phyloP scores from a whole-genome alignment of 768 basidiomycete genomes.

The Serendipita sp. region DNA sequence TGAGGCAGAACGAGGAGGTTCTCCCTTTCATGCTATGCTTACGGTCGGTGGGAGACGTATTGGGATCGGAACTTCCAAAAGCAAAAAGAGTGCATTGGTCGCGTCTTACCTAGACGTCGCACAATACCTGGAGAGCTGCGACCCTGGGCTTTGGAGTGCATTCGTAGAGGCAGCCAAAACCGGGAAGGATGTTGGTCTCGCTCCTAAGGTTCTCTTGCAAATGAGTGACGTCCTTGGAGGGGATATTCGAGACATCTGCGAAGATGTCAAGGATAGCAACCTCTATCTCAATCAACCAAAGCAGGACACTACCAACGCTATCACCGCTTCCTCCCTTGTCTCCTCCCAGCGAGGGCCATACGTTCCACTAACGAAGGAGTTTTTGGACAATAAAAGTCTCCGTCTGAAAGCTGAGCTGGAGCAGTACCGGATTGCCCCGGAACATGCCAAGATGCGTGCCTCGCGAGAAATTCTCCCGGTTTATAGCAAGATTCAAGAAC shows the following conservation, averaged over 20 bases:
- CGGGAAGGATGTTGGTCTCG: constrained; percentile 55
- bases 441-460: constrained; percentile 47
- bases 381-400: constrained; percentile 38
- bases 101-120: constrained; percentile 79
- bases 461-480: constrained; percentile 62
- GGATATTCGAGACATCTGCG: constrained; percentile 52
- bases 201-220: constrained; percentile 49
- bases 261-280: constrained; percentile 44
- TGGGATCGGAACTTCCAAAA: constrained; percentile 53
- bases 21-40: constrained; percentile 58
- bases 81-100: constrained; percentile 56
- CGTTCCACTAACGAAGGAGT: constrained; percentile 10
- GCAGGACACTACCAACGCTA: constrained; percentile 16
- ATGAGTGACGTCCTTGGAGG: constrained; percentile 51
- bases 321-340: constrained; percentile 11
- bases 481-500: constrained; percentile 44
- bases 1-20: constrained; percentile 21
- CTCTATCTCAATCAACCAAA: constrained; percentile 52
- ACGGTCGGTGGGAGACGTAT: constrained; percentile 63
- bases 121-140: constrained; percentile 73
- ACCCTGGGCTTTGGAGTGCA: constrained; percentile 60
- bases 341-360: constrained; percentile 9
- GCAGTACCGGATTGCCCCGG: constrained; percentile 44
- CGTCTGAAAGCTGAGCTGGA: constrained; percentile 38
- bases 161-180: constrained; percentile 37